Percentiles rank a stretch among this genome's conserved stretches.
Evolutionary conservation across 192 early-diverging fungal species (phyloP).

Genomic region (Pilaira anomala): DNA sequence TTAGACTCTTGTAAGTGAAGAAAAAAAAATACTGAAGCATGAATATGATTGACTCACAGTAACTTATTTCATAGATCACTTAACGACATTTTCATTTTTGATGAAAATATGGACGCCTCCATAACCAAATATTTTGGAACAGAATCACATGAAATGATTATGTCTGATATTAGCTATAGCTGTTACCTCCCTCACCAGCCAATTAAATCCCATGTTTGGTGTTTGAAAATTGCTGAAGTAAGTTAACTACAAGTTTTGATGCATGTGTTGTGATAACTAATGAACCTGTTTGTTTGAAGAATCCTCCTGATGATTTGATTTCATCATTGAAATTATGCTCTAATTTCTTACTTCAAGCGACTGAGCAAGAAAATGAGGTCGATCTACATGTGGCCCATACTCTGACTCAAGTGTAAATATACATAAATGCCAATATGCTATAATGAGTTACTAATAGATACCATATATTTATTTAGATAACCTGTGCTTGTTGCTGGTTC

Average conservation of each 20-base stretch:
- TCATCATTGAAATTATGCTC: conserved; percentile 8
- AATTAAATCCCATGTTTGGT: conserved; percentile 10
- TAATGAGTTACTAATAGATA: conserved; percentile 17
- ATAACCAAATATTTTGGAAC: conserved; percentile 13
- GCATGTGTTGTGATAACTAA: conserved; percentile 1
- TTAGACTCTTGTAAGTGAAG: conserved; percentile 14
- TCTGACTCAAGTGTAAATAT: no score
- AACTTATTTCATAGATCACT: conserved; percentile 14
- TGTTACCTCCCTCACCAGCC: conserved; percentile 10
- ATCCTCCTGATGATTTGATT: conserved; percentile 6
- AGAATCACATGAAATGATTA: background rate
- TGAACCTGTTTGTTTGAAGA: conserved; percentile 3
- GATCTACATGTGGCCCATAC: no score
- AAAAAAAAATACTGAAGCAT: conserved; percentile 9
- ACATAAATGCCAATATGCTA: no score
- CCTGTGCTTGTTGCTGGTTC: conserved; percentile 16
- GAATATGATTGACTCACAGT: conserved; percentile 9
- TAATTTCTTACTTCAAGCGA: conserved; percentile 12
- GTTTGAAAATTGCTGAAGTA: conserved; percentile 15
- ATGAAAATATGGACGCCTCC: conserved; percentile 8
- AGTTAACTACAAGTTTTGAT: conserved; percentile 9
- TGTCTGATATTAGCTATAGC: conserved; percentile 1
- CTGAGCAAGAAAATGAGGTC: no score
- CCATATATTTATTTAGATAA: conserved; percentile 17
- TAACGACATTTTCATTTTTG: conserved; percentile 10